Evolutionary conservation across 2,329 filamentous ascomycete species (phyloP).

Genomic region (Ceratocystis alfenasii): DNA sequence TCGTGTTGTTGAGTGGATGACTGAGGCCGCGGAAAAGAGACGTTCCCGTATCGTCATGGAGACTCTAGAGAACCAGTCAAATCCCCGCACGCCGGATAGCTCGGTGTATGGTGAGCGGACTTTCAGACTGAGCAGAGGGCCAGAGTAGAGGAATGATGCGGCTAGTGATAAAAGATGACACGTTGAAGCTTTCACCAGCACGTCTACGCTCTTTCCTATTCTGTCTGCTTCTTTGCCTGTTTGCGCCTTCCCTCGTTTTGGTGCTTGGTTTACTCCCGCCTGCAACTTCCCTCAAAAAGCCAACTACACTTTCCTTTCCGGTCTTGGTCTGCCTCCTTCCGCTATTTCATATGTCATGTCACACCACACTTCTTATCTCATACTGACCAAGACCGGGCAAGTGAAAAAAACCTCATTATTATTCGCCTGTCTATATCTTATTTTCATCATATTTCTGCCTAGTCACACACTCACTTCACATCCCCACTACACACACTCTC

Average conservation of each 20-base stretch:
- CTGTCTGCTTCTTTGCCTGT: neutral
- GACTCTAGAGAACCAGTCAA: conserved; percentile 14
- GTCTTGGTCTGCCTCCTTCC: neutral
- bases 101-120: conserved; percentile 17
- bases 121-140: conserved; percentile 18
- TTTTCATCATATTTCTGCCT: neutral
- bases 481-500: neutral
- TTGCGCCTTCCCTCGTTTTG: neutral
- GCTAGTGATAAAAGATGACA: neutral
- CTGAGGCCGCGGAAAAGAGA: conserved; percentile 19
- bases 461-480: neutral
- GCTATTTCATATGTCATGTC: conserved; percentile 5
- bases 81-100: conserved; percentile 17
- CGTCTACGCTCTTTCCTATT: neutral
- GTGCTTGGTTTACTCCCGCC: neutral
- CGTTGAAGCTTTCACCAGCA: neutral
- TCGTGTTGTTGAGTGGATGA: conserved; percentile 20
- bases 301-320: neutral
- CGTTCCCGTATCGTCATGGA: conserved; percentile 17
- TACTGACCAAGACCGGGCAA: neutral
- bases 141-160: conserved; percentile 3
- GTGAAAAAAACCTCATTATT: neutral
- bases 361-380: neutral
- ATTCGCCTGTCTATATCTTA: conserved; percentile 4
- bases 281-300: neutral